These are phyloP conservation scores for Psidium guajava DNA, from an alignment of 345 rosid genomes.

Conservation along the genomic window DNA sequence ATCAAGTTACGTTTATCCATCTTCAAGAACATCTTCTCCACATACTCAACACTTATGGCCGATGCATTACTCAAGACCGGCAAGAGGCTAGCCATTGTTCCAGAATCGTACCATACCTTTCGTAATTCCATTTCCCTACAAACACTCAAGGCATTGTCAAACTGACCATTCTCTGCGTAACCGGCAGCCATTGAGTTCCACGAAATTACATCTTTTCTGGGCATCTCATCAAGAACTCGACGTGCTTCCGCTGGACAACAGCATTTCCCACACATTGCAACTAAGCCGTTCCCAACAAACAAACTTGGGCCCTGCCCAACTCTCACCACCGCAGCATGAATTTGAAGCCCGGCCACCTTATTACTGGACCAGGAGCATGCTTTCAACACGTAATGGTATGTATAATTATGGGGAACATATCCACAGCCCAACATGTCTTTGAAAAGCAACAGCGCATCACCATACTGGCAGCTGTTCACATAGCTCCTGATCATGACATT, in stretches of 20 bases:
- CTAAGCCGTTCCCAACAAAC: conserved; percentile 29
- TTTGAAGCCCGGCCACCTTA: not conserved
- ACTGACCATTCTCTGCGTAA: conserved; percentile 38
- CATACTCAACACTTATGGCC: not conserved
- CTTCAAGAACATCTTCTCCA: conserved; percentile 4
- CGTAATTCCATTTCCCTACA: conserved; percentile 31
- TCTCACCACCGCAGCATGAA: conserved; percentile 2
- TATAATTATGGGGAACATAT: not conserved
- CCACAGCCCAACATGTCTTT: not conserved
- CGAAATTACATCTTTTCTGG: conserved; percentile 26
- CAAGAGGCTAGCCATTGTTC: conserved; percentile 40
- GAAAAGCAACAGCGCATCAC: not conserved
- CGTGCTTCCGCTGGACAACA: conserved; percentile 23
- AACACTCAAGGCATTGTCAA: conserved; percentile 35
- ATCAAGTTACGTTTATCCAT: not conserved
- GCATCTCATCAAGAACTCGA: conserved; percentile 32
- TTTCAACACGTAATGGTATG: conserved; percentile 2
- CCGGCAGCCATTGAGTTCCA: conserved; percentile 56
- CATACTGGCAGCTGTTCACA: not conserved
- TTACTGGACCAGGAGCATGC: not conserved
- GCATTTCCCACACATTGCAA: conserved; percentile 41
- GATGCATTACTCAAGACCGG: conserved; percentile 5
- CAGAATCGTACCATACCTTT: conserved; percentile 21
- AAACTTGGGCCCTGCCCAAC: conserved; percentile 14
- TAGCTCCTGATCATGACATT: conserved; percentile 8